Evolutionary conservation across 805 yeast genomes (phyloP), one percentile per base, ranked within the genome.

Genomic region (Yarrowia deformans): DNA sequence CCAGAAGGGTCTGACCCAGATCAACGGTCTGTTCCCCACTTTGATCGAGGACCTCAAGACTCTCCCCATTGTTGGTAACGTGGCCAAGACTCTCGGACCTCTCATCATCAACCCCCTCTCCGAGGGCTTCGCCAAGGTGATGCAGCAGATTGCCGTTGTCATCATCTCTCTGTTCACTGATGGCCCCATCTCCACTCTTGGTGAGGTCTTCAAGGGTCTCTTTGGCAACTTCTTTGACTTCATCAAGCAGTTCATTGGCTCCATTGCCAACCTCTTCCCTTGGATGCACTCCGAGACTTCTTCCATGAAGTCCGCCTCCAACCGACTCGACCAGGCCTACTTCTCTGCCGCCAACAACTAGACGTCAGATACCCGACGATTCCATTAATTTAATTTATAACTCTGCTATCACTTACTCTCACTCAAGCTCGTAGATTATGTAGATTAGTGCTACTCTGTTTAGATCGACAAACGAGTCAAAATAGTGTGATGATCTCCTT

Each of bases 321-420:
- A 56, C 63, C 63, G 63, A 56, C 63, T 56, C 12, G 63, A 56
- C 48, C 63, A 56, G 63, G 63, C 63, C 6, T 56, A 56, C 63
- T 40, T 29, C 37, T 56, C 63, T 29, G 63, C 61, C 37, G 23
- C 46, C 35, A 40, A 56, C 48, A 37, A 39, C 61, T 42, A 56
- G 32, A 13, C 34, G 35, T 2, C 39, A 6, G 12, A 13, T 18
- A 52, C 48, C 32, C 37, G 18, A 50, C 40, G 56, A 50, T 54
- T 54, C 32, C 32, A 14, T 19, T 37, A 37, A 54, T 54, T 39
- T 54, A 54, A 35, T 54, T 50, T 50, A 50, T 50, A 34, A 50
- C 40, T 32, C 55, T 32, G n/a, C 43, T 40, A 14, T 23, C 29
- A 23, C 40, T 34, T 50, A 34, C 56, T 50, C 54, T 49, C 29